These are phyloP conservation scores for Nannochloris sp. DNA, from an alignment of 139 green algal species.

Conservation along the genomic window DNA sequence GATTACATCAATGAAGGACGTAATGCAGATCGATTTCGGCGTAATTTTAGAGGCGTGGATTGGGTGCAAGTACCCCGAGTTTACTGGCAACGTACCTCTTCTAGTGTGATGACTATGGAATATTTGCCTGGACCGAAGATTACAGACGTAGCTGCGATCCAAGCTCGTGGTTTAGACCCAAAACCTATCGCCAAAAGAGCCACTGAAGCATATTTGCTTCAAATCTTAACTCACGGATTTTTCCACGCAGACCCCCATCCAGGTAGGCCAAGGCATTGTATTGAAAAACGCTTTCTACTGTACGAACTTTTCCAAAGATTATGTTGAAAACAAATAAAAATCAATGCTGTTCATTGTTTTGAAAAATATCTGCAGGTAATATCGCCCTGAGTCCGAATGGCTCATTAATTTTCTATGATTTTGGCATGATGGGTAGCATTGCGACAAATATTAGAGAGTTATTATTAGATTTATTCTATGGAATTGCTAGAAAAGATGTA, in stretches of 20 bases:
- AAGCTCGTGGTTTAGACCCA: slow-evolving; percentile 37
- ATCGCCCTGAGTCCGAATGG: slow-evolving; percentile 23
- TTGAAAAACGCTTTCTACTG: too few relatives aligned
- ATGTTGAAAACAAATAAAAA: not conserved
- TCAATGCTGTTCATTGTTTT: not conserved
- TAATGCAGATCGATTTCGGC: slow-evolving; percentile 46
- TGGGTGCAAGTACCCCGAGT: slow-evolving; percentile 65
- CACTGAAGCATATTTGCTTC: slow-evolving; percentile 48
- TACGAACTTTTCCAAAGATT: too few relatives aligned
- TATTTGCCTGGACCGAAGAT: slow-evolving; percentile 90
- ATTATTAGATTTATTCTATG: slow-evolving; percentile 66
- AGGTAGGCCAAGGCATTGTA: too few relatives aligned
- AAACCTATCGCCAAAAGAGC: slow-evolving; percentile 22
- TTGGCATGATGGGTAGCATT: slow-evolving; percentile 52
- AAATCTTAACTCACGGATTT: slow-evolving; percentile 48
- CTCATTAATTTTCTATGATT: slow-evolving; percentile 41
- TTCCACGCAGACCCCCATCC: slow-evolving; percentile 42
- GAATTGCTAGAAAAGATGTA: slow-evolving; percentile 36
- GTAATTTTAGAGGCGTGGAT: slow-evolving; percentile 58
- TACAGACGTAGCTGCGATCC: slow-evolving; percentile 40
- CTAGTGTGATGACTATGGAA: slow-evolving; percentile 85
- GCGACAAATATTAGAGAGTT: slow-evolving; percentile 23
- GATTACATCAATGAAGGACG: slow-evolving; percentile 52
- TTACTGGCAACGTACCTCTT: slow-evolving; percentile 74
- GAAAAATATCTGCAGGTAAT: too few relatives aligned